Conservation (phyloP, 2,329 filamentous ascomycete genomes). For the Arachnomyces sp. region DNA sequence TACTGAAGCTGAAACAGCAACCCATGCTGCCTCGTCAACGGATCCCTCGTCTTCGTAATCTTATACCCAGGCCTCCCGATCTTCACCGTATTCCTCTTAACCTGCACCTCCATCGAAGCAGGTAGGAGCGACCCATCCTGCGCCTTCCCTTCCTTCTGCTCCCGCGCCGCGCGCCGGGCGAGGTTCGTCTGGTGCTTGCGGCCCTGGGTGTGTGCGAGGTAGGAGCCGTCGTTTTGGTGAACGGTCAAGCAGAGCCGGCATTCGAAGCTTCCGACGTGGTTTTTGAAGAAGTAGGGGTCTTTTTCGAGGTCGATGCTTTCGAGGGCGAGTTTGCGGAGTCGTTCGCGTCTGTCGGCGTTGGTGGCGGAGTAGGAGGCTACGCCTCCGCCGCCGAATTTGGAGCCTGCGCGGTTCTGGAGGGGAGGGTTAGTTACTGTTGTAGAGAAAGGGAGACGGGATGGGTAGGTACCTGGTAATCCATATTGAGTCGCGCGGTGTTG, state of each 20-base stretch:
- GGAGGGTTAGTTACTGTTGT: constrained; percentile 9
- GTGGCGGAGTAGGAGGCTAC: constrained; percentile 88
- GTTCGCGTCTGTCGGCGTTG: constrained; percentile 94
- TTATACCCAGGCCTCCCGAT: constrained; percentile 95
- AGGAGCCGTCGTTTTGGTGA: constrained; percentile 97
- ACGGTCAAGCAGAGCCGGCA: constrained; percentile 94
- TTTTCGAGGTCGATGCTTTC: constrained; percentile 99
- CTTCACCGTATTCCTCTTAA: constrained; percentile 81
- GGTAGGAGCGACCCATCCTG: constrained; percentile 58
- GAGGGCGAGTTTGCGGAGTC: constrained; percentile 92
- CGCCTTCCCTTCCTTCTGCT: constrained; percentile 75
- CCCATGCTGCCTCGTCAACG: constrained; percentile 77
- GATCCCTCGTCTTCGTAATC: constrained; percentile 91
- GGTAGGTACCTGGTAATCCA: constrained; percentile 44
- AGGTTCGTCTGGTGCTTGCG: constrained; percentile 99
- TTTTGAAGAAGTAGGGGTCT: constrained; percentile 99
- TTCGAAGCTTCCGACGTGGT: constrained; percentile 96
- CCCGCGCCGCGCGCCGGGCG: constrained; percentile 86
- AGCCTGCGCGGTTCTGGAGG: constrained; percentile 79
- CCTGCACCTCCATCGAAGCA: constrained; percentile 66
- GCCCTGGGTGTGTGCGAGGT: constrained; percentile 95
- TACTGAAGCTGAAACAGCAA: constrained; percentile 95
- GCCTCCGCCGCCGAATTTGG: constrained; percentile 95
- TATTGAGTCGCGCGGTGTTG: constrained; percentile 16
- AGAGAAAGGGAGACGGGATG: neutral